A percentile compares a stretch with the other conserved stretches of the same genome.
phyloP scores from a whole-genome alignment of 345 rosid genomes.

The Punica granatum region DNA sequence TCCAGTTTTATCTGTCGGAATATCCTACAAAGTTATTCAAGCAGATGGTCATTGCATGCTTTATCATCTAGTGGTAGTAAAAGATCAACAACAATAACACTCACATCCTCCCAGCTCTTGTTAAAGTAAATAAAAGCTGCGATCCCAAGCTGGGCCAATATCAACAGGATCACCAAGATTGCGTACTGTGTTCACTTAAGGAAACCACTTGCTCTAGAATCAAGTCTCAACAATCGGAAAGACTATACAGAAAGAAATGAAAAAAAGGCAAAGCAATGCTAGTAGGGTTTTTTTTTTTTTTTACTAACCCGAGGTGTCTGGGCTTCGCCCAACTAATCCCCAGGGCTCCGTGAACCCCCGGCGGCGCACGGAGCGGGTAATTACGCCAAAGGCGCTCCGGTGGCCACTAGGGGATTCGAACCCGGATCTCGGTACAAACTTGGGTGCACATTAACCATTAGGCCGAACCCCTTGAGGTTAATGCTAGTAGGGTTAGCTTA shows the following conservation, averaged over 20 bases:
- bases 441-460: too few relatives aligned
- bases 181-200: slow-evolving; percentile 73
- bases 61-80: background rate
- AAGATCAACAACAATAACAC: slow-evolving; percentile 11
- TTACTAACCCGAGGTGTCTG: too few relatives aligned
- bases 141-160: slow-evolving; percentile 80
- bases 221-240: slow-evolving; percentile 3
- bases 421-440: too few relatives aligned
- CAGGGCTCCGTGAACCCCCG: too few relatives aligned
- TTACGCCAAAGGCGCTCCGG: too few relatives aligned
- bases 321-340: too few relatives aligned
- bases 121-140: slow-evolving; percentile 92
- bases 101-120: slow-evolving; percentile 79
- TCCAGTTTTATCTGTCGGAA: slow-evolving; percentile 85
- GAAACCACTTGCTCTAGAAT: slow-evolving; percentile 25
- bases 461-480: too few relatives aligned
- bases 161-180: slow-evolving; percentile 64
- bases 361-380: too few relatives aligned
- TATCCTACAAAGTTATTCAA: slow-evolving; percentile 31
- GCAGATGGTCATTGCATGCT: slow-evolving; percentile 9
- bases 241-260: background rate
- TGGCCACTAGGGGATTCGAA: too few relatives aligned
- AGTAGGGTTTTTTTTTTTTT: background rate
- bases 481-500: background rate
- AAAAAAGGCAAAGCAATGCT: background rate